phyloP scores from a whole-genome alignment of 306 rosid species.

The Astragalus glycyphyllos region DNA sequence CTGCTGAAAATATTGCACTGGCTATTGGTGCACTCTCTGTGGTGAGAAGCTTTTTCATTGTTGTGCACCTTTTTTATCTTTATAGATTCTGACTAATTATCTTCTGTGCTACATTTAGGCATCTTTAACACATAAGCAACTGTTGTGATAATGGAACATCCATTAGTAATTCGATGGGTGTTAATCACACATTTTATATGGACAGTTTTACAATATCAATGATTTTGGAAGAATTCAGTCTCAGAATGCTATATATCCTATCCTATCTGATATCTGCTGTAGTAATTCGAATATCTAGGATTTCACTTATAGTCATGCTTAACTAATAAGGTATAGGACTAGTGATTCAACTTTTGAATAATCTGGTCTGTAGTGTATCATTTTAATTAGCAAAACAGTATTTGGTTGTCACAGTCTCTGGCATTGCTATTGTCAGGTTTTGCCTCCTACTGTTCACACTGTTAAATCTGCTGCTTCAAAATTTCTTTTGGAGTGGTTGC shows the following conservation, averaged over 20 bases:
- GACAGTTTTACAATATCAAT: constrained; percentile 37
- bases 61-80: constrained; percentile 27
- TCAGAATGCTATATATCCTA: constrained; percentile 22
- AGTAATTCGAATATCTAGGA: constrained; percentile 12
- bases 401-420: constrained; percentile 32
- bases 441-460: constrained; percentile 87
- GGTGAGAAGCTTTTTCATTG: constrained; percentile 61
- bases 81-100: constrained; percentile 31
- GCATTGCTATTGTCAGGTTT: constrained; percentile 57
- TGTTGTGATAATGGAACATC: constrained; percentile 31
- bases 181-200: constrained; percentile 11
- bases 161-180: constrained; percentile 3
- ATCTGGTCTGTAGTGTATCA: constrained; percentile 24
- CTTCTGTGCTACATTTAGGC: constrained; percentile 30
- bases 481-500: constrained; percentile 88
- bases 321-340: constrained; percentile 14
- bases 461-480: constrained; percentile 92
- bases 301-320: constrained; percentile 34
- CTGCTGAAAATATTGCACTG: constrained; percentile 93
- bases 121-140: constrained; percentile 26
- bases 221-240: constrained; percentile 37
- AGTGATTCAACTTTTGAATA: constrained; percentile 33
- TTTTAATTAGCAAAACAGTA: constrained; percentile 27
- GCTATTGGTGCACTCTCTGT: constrained; percentile 91
- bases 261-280: constrained; percentile 9